phyloP scores from a whole-genome alignment of 495 filamentous ascomycete genomes.

The Hypomontagnella monticulosa region DNA sequence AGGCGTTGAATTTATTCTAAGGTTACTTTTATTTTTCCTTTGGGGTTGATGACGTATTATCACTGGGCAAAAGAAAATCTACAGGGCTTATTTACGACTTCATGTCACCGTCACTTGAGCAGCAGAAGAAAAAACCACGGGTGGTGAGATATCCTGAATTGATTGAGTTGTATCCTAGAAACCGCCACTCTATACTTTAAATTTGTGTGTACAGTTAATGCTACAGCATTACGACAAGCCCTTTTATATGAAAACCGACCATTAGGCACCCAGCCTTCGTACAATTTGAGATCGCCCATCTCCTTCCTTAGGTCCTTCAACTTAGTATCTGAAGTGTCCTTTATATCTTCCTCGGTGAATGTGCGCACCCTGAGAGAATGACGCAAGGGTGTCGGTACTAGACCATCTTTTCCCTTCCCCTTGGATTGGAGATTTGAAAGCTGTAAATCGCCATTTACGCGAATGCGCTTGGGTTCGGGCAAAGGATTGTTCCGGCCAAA shows the following conservation, averaged over 20 bases:
- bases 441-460: conserved; percentile 65
- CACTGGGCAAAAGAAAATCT: no score
- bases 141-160: no score
- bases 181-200: no score
- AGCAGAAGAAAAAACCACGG: no score
- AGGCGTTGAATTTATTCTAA: neutral
- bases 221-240: neutral
- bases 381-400: conserved; percentile 42
- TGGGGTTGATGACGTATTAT: no score
- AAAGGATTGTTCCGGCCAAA: no score
- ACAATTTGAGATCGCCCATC: conserved; percentile 82
- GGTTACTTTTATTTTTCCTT: neutral
- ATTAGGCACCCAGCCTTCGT: conserved; percentile 81
- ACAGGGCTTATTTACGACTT: no score
- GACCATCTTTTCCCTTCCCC: conserved; percentile 75
- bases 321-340: conserved; percentile 80
- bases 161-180: no score
- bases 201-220: conserved; percentile 51
- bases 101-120: no score
- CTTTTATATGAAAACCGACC: conserved; percentile 56
- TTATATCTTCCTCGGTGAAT: conserved; percentile 80
- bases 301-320: conserved; percentile 79
- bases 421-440: conserved; percentile 81
- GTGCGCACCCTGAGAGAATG: conserved; percentile 76
- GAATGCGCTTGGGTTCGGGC: conserved; percentile 51